Conservation (phyloP, 495 filamentous ascomycete genomes). For the Hyaloscypha hepaticicola region DNA sequence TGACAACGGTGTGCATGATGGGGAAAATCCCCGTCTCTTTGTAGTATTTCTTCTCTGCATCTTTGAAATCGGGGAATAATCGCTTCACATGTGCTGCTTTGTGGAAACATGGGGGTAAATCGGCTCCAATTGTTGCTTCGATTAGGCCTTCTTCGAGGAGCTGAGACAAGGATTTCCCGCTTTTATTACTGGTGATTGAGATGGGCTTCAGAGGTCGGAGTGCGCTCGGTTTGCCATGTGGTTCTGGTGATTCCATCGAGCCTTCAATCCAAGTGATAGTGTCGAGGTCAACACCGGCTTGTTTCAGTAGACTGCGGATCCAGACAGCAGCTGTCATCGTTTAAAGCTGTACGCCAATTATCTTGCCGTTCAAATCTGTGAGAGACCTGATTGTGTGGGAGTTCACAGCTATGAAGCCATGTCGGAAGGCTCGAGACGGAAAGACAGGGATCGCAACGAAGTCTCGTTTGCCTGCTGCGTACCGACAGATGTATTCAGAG, state of each 20-base stretch:
- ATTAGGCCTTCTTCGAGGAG: conserved; percentile 41
- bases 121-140: conserved; percentile 42
- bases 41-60: conserved; percentile 40
- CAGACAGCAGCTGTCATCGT: conserved; percentile 46
- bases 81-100: conserved; percentile 35
- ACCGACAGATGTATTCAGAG: conserved; percentile 40
- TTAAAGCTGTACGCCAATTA: conserved; percentile 41
- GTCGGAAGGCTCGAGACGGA: conserved; percentile 40
- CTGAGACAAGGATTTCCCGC: conserved; percentile 36
- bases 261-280: conserved; percentile 41
- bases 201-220: conserved; percentile 35
- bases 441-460: conserved; percentile 44
- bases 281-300: conserved; percentile 39
- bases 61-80: conserved; percentile 42
- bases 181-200: conserved; percentile 32
- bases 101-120: conserved; percentile 35
- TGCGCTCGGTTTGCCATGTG: conserved; percentile 35
- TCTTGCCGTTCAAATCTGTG: conserved; percentile 41
- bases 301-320: conserved; percentile 37
- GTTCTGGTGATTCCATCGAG: conserved; percentile 34
- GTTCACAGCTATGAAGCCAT: conserved; percentile 42
- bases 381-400: conserved; percentile 34
- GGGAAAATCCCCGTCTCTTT: conserved; percentile 40
- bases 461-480: conserved; percentile 33
- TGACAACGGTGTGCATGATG: conserved; percentile 43